phyloP scores from a whole-genome alignment of 176 grass and related monocot genomes.

The Oryza glaberrima region DNA sequence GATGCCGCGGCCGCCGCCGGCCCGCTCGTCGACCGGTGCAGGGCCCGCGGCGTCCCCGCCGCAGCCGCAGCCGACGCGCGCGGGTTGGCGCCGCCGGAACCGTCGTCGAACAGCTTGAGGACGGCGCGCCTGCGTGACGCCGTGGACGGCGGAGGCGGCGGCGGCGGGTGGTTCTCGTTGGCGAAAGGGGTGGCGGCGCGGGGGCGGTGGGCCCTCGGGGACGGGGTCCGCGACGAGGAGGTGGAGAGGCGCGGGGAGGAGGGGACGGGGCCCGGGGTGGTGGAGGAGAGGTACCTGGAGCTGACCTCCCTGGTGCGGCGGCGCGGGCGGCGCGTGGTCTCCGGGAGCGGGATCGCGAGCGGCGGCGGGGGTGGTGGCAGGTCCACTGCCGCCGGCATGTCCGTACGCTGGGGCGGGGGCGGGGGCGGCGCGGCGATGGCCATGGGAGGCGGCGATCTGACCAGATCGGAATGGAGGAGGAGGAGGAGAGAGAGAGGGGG shows the following conservation, averaged over 20 bases:
- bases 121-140: conserved; percentile 54
- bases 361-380: conserved; percentile 45
- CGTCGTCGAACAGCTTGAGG: conserved; percentile 77
- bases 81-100: neutral
- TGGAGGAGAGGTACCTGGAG: conserved; percentile 78
- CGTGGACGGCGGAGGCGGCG: conserved; percentile 25
- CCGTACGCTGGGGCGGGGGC: neutral
- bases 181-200: conserved; percentile 46
- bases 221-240: conserved; percentile 48
- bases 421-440: conserved; percentile 23
- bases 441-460: conserved; percentile 37
- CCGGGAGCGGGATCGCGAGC: neutral
- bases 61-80: conserved; percentile 26
- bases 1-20: neutral
- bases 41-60: conserved; percentile 16
- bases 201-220: conserved; percentile 39
- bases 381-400: conserved; percentile 25
- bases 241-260: conserved; percentile 48
- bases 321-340: conserved; percentile 47
- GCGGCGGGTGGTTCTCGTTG: conserved; percentile 72
- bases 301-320: conserved; percentile 73
- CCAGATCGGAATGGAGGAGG: conserved; percentile 5
- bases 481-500: neutral
- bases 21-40: conserved; percentile 40
- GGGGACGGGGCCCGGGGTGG: conserved; percentile 20